phyloP scores from a whole-genome alignment of 78 protist species.

The Dictyostelium brefeldianum region DNA sequence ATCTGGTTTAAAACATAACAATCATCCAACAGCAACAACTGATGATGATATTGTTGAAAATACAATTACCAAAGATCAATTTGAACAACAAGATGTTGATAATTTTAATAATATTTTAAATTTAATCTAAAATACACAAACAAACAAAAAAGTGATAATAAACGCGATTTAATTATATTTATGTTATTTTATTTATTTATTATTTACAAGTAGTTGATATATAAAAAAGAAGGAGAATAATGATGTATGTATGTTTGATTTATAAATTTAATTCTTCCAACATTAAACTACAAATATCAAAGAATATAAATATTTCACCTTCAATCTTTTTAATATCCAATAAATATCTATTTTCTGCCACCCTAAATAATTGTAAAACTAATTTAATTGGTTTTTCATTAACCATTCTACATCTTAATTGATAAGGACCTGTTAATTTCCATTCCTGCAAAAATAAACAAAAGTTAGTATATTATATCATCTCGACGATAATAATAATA shows the following conservation, averaged over 20 bases:
- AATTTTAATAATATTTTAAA: no score
- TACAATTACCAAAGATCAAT: background rate
- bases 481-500: background rate
- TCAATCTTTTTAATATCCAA: constrained; percentile 83
- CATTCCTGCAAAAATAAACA: no score
- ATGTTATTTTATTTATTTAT: background rate
- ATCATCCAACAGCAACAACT: no score
- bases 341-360: constrained; percentile 67
- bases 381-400: constrained; percentile 61
- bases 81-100: background rate
- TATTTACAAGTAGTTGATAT: background rate
- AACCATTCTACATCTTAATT: constrained; percentile 80
- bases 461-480: background rate
- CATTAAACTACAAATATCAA: constrained; percentile 71
- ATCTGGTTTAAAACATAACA: background rate
- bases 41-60: background rate
- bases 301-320: constrained; percentile 81
- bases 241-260: background rate
- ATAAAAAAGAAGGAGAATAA: background rate
- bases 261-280: constrained; percentile 69
- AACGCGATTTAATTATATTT: background rate
- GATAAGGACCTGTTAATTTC: constrained; percentile 85
- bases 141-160: no score
- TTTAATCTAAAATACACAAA: no score
- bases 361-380: constrained; percentile 79